Percentiles rank a stretch among this genome's conserved stretches.
Conservation (phyloP, 805 yeast genomes). For the Sporopachydermia lactativora region DNA sequence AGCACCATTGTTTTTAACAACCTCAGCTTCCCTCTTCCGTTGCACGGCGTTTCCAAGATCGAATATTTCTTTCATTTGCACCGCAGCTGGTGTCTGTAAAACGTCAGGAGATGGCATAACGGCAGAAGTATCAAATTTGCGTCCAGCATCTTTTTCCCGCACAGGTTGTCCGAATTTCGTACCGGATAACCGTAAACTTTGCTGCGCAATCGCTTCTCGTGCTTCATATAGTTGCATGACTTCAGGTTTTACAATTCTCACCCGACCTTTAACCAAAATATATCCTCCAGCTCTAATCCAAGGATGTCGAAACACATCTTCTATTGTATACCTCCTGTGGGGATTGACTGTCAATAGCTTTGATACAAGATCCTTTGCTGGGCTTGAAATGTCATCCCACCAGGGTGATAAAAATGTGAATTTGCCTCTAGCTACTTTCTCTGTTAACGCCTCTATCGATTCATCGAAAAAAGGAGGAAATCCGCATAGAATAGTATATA, state of each 20-base stretch:
- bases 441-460: conserved; percentile 56
- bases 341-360: conserved; percentile 63
- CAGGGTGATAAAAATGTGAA: conserved; percentile 67
- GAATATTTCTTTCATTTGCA: conserved; percentile 73
- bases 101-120: background rate
- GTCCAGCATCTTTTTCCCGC: background rate
- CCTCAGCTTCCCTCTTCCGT: conserved; percentile 53
- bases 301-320: conserved; percentile 60
- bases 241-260: conserved; percentile 14
- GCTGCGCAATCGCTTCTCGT: background rate
- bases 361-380: conserved; percentile 58
- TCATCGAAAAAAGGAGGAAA: conserved; percentile 96
- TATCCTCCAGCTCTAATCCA: conserved; percentile 33
- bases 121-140: background rate
- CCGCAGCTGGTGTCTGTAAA: conserved; percentile 48
- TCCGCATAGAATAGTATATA: conserved; percentile 88
- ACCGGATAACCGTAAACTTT: background rate
- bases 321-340: conserved; percentile 48
- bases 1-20: conserved; percentile 9
- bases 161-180: background rate
- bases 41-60: conserved; percentile 80
- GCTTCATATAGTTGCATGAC: background rate
- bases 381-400: conserved; percentile 73
- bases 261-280: conserved; percentile 21
- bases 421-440: conserved; percentile 68